These are phyloP conservation scores for Malus sylvestris DNA, from an alignment of 306 rosid species.

Conservation along the genomic window DNA sequence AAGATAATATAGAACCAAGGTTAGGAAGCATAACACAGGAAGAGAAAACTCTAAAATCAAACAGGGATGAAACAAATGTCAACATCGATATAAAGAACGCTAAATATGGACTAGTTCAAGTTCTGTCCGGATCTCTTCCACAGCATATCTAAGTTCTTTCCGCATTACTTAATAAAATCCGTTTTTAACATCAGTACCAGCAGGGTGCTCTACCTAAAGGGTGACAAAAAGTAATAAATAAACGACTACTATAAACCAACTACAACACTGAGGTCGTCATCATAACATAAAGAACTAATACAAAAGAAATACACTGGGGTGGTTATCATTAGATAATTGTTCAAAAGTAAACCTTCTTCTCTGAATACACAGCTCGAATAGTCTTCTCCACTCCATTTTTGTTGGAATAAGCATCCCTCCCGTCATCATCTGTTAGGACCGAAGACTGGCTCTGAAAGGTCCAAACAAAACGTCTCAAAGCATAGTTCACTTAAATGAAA, in stretches of 20 bases:
- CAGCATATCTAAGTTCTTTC: constrained; percentile 59
- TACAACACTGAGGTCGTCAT: constrained; percentile 5
- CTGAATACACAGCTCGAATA: constrained; percentile 41
- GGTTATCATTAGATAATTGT: constrained; percentile 11
- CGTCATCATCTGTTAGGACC: constrained; percentile 82
- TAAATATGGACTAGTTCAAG: constrained; percentile 51
- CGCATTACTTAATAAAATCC: constrained; percentile 51
- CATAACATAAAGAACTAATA: neutral
- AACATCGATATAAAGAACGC: constrained; percentile 11
- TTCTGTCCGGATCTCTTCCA: constrained; percentile 49
- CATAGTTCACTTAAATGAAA: neutral
- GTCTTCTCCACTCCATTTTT: constrained; percentile 49
- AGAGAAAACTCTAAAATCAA: neutral
- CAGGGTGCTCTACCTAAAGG: constrained; percentile 46
- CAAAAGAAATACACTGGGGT: constrained; percentile 5
- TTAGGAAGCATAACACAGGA: constrained; percentile 9
- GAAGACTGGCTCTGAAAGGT: constrained; percentile 83
- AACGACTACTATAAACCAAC: neutral
- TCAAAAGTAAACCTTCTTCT: constrained; percentile 48
- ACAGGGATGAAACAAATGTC: constrained; percentile 3
- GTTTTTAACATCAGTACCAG: constrained; percentile 31
- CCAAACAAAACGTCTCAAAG: constrained; percentile 14
- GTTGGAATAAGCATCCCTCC: constrained; percentile 40
- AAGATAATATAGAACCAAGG: constrained; percentile 10
- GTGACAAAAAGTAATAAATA: constrained; percentile 16